Evolutionary conservation across 768 basidiomycete species (phyloP).

Genomic region (Russula sp.): DNA sequence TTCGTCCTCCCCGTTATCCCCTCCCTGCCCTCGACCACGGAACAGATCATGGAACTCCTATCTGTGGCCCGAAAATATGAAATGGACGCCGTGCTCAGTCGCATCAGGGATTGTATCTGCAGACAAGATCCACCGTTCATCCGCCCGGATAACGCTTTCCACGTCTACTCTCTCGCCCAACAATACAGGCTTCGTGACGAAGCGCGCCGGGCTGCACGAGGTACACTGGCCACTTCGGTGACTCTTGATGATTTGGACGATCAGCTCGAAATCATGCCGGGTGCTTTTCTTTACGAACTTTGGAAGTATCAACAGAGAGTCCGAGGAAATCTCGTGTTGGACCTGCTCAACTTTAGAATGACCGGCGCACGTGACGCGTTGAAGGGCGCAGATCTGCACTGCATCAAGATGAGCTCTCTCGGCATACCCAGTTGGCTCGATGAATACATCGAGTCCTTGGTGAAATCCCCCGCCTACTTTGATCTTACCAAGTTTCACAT

Average conservation of each 20-base stretch:
- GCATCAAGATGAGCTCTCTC: background rate
- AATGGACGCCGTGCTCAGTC: background rate
- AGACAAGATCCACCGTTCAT: slow-evolving; percentile 5
- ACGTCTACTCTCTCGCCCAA: slow-evolving; percentile 1
- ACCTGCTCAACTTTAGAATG: background rate
- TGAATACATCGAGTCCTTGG: background rate
- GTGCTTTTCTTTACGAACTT: slow-evolving; percentile 4
- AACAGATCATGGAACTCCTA: too few relatives aligned
- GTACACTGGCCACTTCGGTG: background rate
- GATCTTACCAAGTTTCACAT: slow-evolving; percentile 3
- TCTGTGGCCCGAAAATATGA: too few relatives aligned
- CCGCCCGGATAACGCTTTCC: background rate
- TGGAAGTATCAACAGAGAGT: slow-evolving; percentile 8
- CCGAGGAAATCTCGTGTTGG: background rate
- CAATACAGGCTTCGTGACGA: slow-evolving; percentile 6
- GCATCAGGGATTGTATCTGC: background rate
- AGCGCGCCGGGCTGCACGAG: background rate
- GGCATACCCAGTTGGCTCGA: slow-evolving; percentile 5
- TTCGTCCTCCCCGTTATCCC: too few relatives aligned
- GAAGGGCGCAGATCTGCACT: background rate
- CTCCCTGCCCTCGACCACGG: too few relatives aligned
- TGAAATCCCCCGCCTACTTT: background rate
- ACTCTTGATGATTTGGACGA: slow-evolving; percentile 1
- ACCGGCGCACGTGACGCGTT: background rate
- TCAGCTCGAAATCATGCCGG: background rate